Evolutionary conservation across 768 basidiomycete genomes (phyloP).

Genomic region (Astraeus odoratus): DNA sequence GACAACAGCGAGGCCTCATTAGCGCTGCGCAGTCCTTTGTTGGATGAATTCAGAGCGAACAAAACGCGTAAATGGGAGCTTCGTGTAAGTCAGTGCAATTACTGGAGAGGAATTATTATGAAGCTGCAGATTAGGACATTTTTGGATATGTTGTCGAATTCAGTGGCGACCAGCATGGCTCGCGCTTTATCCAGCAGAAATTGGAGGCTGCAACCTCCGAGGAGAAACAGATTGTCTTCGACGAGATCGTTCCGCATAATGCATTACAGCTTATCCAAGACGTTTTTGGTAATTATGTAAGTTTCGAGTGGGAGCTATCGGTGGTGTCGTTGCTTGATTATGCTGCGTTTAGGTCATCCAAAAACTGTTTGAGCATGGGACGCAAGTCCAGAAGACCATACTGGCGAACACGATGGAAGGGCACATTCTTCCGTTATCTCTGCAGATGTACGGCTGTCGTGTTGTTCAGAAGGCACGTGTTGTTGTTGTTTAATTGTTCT

Average conservation of each 20-base stretch:
- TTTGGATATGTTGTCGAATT: conserved; percentile 85
- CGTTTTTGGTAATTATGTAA: conserved; percentile 94
- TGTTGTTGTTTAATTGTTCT: neutral
- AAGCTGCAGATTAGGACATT: conserved; percentile 57
- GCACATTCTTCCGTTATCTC: conserved; percentile 65
- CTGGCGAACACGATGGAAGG: conserved; percentile 72
- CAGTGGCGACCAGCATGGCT: conserved; percentile 92
- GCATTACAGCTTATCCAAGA: conserved; percentile 77
- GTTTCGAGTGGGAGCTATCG: conserved; percentile 18
- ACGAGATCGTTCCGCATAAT: conserved; percentile 79
- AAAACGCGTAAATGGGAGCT: conserved; percentile 79
- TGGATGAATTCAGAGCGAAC: conserved; percentile 83
- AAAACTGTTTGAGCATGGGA: conserved; percentile 87
- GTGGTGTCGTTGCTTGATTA: conserved; percentile 7
- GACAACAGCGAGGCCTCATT: conserved; percentile 30
- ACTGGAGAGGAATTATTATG: neutral
- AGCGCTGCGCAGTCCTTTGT: conserved; percentile 56
- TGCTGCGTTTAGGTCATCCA: conserved; percentile 67
- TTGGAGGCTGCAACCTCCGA: conserved; percentile 71
- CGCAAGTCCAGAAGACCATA: conserved; percentile 60
- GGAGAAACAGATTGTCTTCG: conserved; percentile 73
- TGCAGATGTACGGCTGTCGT: conserved; percentile 95
- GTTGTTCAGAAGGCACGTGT: conserved; percentile 81
- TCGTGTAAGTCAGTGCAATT: conserved; percentile 38
- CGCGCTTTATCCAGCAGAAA: conserved; percentile 92